Percentiles rank a stretch among this genome's conserved stretches.
Conservation (phyloP, 768 basidiomycete species). For the Rhizopogon vesiculosus region DNA sequence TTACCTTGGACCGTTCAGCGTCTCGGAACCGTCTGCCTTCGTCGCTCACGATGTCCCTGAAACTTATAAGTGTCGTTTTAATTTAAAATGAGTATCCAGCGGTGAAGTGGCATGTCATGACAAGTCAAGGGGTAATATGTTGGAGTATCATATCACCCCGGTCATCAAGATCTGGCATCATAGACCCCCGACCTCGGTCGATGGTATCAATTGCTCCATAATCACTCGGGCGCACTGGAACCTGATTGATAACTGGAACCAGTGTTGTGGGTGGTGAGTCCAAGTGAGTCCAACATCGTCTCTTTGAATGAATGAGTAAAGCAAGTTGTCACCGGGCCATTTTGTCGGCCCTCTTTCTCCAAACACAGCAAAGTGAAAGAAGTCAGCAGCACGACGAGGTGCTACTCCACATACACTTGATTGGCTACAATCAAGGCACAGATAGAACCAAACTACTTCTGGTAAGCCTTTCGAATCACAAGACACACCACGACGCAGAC, state of each 20-base stretch:
- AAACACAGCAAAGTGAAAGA: background rate
- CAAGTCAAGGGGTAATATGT: background rate
- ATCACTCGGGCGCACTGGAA: background rate
- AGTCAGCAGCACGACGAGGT: too few relatives aligned
- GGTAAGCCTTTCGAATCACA: background rate
- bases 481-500: background rate
- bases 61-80: background rate
- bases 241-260: background rate
- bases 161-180: background rate
- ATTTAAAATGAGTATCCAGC: background rate
- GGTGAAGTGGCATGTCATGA: background rate
- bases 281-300: background rate
- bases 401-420: background rate
- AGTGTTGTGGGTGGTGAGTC: background rate
- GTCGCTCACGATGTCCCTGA: background rate
- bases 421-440: conserved; percentile 1
- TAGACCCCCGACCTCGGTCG: background rate
- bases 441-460: background rate
- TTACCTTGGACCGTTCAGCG: background rate
- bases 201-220: background rate
- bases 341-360: background rate
- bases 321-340: background rate
- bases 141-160: background rate
- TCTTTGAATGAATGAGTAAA: background rate
- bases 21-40: background rate